A percentile compares a stretch with the other conserved stretches of the same genome.
phyloP scores from a whole-genome alignment of 805 yeast genomes.

The Pichia gijzeniarum region DNA sequence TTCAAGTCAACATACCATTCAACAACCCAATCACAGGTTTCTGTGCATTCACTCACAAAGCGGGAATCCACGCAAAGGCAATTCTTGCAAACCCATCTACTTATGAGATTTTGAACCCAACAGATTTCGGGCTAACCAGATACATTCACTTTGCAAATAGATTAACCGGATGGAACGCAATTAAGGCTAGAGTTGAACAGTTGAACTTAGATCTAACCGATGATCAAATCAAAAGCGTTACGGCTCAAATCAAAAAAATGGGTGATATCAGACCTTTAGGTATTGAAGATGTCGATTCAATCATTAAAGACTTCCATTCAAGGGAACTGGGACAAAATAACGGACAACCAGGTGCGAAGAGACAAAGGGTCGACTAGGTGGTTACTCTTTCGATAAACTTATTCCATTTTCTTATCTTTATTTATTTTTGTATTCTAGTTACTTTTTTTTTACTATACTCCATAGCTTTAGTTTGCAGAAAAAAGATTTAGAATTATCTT shows the following conservation, averaged over 20 bases:
- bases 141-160: slow-evolving; percentile 57
- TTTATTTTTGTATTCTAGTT: neutral
- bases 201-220: slow-evolving; percentile 49
- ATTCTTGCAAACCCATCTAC: slow-evolving; percentile 59
- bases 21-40: slow-evolving; percentile 59
- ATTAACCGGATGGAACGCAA: slow-evolving; percentile 59
- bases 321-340: slow-evolving; percentile 5
- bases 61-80: slow-evolving; percentile 59
- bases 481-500: neutral
- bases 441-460: neutral
- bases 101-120: slow-evolving; percentile 51
- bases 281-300: slow-evolving; percentile 56
- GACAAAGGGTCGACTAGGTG: slow-evolving; percentile 16
- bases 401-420: neutral
- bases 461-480: neutral
- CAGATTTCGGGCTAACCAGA: slow-evolving; percentile 55
- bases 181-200: slow-evolving; percentile 55
- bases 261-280: slow-evolving; percentile 56
- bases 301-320: slow-evolving; percentile 48
- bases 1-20: slow-evolving; percentile 53
- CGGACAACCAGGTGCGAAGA: slow-evolving; percentile 14
- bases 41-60: slow-evolving; percentile 61
- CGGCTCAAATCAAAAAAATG: slow-evolving; percentile 47
- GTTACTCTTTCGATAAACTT: neutral
- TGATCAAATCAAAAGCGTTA: slow-evolving; percentile 51